Conservation (phyloP, 768 basidiomycete species). For the Lyophyllum decastes region DNA sequence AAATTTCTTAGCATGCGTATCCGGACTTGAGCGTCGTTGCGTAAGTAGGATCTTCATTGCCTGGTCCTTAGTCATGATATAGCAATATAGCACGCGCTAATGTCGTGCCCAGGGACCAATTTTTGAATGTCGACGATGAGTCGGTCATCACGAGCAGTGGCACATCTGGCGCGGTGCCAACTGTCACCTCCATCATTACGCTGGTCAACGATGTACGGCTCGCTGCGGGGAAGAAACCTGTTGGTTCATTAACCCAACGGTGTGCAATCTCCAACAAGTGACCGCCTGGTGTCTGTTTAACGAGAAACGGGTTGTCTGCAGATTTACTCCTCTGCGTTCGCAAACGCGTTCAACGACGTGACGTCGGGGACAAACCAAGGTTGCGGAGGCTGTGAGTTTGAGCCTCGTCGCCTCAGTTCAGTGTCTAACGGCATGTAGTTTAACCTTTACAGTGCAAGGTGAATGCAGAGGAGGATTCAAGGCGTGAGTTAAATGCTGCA, state of each 20-base stretch:
- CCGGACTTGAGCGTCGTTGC: slow-evolving; percentile 40
- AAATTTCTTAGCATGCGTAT: slow-evolving; percentile 30
- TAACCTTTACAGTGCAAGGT: slow-evolving; percentile 28
- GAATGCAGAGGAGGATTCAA: slow-evolving; percentile 32
- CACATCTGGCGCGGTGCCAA: slow-evolving; percentile 34
- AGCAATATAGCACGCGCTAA: too few relatives aligned
- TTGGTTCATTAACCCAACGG: slow-evolving; percentile 48
- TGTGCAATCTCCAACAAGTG: slow-evolving; percentile 14
- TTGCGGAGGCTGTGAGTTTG: slow-evolving; percentile 35
- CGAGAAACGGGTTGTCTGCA: slow-evolving; percentile 14
- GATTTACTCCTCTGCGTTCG: slow-evolving; percentile 37
- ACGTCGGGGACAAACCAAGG: slow-evolving; percentile 42
- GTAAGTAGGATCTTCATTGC: too few relatives aligned
- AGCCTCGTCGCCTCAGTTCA: not conserved
- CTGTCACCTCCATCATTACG: slow-evolving; percentile 35
- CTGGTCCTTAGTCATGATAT: too few relatives aligned
- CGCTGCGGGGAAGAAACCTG: slow-evolving; percentile 33
- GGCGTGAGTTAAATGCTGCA: slow-evolving; percentile 23
- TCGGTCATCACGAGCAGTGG: slow-evolving; percentile 27
- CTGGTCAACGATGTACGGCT: slow-evolving; percentile 42
- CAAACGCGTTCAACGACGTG: too few relatives aligned
- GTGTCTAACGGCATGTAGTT: not conserved
- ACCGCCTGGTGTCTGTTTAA: not conserved
- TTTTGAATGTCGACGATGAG: slow-evolving; percentile 21
- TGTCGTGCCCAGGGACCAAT: too few relatives aligned